Conservation (phyloP, 2,329 filamentous ascomycete genomes). For the Penicillium frequentans region DNA sequence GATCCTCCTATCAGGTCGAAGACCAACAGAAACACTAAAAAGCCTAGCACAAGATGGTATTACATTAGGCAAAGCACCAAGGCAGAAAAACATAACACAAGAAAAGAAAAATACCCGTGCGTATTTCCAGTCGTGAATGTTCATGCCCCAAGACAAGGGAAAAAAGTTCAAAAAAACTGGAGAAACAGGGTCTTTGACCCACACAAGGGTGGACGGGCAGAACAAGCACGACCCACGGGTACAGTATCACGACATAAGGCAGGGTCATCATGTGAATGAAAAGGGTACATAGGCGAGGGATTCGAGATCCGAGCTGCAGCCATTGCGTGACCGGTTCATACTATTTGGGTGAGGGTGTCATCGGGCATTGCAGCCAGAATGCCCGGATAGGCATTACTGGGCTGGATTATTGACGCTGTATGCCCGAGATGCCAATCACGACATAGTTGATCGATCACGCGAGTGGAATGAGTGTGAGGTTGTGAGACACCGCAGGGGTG, state of each 20-base stretch:
- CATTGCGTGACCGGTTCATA: neutral
- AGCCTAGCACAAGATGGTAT: slow-evolving; percentile 26
- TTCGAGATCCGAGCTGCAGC: neutral
- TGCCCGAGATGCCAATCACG: neutral
- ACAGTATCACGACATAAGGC: slow-evolving; percentile 17
- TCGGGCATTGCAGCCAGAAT: neutral
- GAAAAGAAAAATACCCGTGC: neutral
- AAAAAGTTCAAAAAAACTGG: neutral
- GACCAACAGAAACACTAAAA: slow-evolving; percentile 6
- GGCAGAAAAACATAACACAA: slow-evolving; percentile 1
- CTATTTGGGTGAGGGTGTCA: neutral
- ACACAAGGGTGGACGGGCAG: neutral
- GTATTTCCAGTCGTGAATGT: slow-evolving; percentile 2
- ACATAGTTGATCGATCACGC: neutral
- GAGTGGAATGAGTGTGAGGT: neutral
- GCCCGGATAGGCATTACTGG: neutral
- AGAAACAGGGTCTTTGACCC: slow-evolving; percentile 2
- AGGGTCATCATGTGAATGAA: slow-evolving; percentile 2
- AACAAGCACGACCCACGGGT: slow-evolving; percentile 14
- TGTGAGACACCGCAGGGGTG: neutral
- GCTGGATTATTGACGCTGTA: neutral
- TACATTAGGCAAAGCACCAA: slow-evolving; percentile 20
- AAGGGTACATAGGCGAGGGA: neutral
- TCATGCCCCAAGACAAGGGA: neutral
- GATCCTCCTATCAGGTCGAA: neutral